Conservation (phyloP, 2,329 filamentous ascomycete species). For the Tolypocladium pustulatum region DNA sequence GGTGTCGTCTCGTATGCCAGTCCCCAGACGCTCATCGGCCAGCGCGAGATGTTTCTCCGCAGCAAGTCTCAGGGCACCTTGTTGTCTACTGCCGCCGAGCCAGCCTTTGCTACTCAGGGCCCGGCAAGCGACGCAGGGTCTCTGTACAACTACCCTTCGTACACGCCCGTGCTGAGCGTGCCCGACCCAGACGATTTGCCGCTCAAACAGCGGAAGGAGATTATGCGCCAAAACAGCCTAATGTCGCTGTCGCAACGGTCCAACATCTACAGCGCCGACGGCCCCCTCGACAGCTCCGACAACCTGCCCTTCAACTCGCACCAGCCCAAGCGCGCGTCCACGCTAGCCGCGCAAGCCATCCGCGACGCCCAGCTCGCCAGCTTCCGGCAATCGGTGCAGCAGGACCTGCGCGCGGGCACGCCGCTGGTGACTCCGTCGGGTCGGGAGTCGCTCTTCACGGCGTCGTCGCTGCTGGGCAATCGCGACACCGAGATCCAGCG, state of each 20-base stretch:
- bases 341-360: constrained; percentile 27
- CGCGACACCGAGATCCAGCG: constrained; percentile 32
- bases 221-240: constrained; percentile 45
- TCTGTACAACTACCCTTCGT: constrained; percentile 24
- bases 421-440: constrained; percentile 21
- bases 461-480: constrained; percentile 19
- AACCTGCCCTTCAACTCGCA: constrained; percentile 39
- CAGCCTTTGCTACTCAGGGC: constrained; percentile 12
- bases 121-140: constrained; percentile 31
- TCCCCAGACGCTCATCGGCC: constrained; percentile 44
- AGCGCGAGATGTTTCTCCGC: constrained; percentile 43
- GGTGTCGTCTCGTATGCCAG: constrained; percentile 40
- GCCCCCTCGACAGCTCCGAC: constrained; percentile 18
- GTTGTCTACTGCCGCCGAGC: constrained; percentile 14
- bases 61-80: constrained; percentile 37
- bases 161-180: constrained; percentile 14
- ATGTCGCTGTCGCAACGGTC: constrained; percentile 14
- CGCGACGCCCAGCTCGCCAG: constrained; percentile 52
- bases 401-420: constrained; percentile 42
- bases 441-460: constrained; percentile 28
- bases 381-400: constrained; percentile 56
- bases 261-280: constrained; percentile 4
- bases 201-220: constrained; percentile 53
- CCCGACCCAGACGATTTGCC: constrained; percentile 58
- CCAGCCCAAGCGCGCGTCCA: constrained; percentile 39